Percentiles rank a stretch among this genome's conserved stretches.
Evolutionary conservation across 306 rosid genomes (phyloP).

Genomic region (Benincasa hispida): DNA sequence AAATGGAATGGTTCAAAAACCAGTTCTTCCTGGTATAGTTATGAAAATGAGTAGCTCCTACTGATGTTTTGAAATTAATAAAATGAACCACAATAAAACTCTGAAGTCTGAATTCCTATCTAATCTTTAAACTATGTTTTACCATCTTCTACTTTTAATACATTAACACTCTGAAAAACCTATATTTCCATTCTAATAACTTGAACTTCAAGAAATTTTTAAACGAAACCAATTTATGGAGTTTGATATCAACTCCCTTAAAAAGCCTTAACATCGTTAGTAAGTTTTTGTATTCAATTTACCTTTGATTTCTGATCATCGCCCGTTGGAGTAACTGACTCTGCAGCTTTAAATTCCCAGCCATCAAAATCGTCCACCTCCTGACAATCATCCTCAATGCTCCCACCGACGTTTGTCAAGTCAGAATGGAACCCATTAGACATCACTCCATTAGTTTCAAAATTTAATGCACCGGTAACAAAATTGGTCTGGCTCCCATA

Average conservation of each 20-base stretch:
- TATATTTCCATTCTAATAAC: background rate
- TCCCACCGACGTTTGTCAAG: constrained; percentile 18
- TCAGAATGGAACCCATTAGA: constrained; percentile 19
- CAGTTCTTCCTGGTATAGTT: constrained; percentile 17
- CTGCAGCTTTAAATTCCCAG: constrained; percentile 91
- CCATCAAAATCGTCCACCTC: constrained; percentile 40
- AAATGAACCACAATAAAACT: background rate
- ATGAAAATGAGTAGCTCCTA: background rate
- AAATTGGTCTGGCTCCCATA: constrained; percentile 6
- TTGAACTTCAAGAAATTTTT: background rate
- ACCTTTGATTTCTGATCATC: constrained; percentile 29
- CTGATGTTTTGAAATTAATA: background rate
- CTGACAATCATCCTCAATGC: constrained; percentile 21
- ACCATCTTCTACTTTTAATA: background rate
- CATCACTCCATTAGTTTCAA: constrained; percentile 9
- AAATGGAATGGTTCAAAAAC: constrained; percentile 15
- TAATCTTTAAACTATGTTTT: background rate
- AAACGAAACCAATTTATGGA: constrained; percentile 1
- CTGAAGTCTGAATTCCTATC: background rate
- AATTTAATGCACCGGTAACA: background rate
- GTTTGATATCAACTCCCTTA: background rate
- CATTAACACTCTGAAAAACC: background rate
- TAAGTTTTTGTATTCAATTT: background rate
- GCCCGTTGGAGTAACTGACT: constrained; percentile 22
- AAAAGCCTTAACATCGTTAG: background rate